phyloP scores from a whole-genome alignment of 306 rosid genomes.

The Erythrophleum fordii region DNA sequence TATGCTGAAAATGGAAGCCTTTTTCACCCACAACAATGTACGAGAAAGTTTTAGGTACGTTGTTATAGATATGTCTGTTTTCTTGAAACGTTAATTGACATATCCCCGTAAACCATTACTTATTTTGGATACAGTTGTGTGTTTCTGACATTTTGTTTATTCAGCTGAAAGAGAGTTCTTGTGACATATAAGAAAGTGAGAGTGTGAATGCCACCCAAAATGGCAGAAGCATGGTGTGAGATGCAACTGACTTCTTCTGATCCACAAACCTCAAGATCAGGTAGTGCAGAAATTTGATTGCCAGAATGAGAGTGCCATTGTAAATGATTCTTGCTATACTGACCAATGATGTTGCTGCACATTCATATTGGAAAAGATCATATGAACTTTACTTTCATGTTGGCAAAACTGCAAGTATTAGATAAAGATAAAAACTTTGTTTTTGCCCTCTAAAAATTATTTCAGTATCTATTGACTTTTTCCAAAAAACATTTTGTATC shows the following conservation, averaged over 20 bases:
- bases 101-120: not conserved
- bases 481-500: too few relatives aligned
- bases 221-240: constrained; percentile 38
- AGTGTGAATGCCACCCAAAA: constrained; percentile 46
- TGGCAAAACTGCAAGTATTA: not conserved
- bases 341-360: constrained; percentile 26
- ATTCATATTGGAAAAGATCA: not conserved
- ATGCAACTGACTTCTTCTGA: constrained; percentile 27
- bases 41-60: too few relatives aligned
- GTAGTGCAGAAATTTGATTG: constrained; percentile 28
- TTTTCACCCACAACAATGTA: too few relatives aligned
- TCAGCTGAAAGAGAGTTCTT: constrained; percentile 16
- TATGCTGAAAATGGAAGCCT: too few relatives aligned
- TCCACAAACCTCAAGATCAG: constrained; percentile 18
- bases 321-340: constrained; percentile 11
- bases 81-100: too few relatives aligned
- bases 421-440: too few relatives aligned
- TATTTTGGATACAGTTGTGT: not conserved
- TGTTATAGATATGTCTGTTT: too few relatives aligned
- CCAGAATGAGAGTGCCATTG: constrained; percentile 31
- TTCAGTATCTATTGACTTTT: too few relatives aligned
- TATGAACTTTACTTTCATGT: constrained; percentile 11
- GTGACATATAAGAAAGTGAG: constrained; percentile 28
- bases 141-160: not conserved
- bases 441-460: too few relatives aligned